Percentiles rank a stretch among this genome's conserved stretches.
Evolutionary conservation across 257 asterid species (phyloP).

Genomic region (Solanum sitiens): DNA sequence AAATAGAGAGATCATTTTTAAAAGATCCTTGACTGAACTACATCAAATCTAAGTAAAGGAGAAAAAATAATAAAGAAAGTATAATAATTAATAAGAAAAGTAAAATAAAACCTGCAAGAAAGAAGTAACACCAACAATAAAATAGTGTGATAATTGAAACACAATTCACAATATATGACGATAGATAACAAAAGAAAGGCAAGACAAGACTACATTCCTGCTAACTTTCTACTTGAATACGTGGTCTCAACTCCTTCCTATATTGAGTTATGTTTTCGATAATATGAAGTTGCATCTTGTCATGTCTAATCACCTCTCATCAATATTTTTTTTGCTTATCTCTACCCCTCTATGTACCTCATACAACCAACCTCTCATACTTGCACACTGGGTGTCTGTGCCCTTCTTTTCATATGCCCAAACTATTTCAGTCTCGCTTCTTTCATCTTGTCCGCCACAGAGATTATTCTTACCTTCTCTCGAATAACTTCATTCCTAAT

Average conservation of each 20-base stretch:
- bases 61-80: not conserved
- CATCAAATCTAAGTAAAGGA: not conserved
- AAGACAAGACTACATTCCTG: not conserved
- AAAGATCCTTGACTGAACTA: not conserved
- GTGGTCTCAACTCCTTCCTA: not conserved
- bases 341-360: not conserved
- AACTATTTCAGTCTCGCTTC: not conserved
- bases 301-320: not conserved
- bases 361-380: not conserved
- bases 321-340: not conserved
- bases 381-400: not conserved
- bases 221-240: not conserved
- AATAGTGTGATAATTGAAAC: not conserved
- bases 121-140: not conserved
- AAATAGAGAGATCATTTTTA: accelerated
- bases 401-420: not conserved
- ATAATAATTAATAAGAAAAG: not conserved
- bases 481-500: not conserved
- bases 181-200: not conserved
- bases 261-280: not conserved
- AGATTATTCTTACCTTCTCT: not conserved
- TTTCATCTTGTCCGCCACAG: not conserved
- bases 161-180: not conserved
- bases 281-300: not conserved
- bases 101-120: not conserved